These are phyloP conservation scores for Claviceps sp. DNA, from an alignment of 2,329 filamentous ascomycete genomes.

Conservation along the genomic window DNA sequence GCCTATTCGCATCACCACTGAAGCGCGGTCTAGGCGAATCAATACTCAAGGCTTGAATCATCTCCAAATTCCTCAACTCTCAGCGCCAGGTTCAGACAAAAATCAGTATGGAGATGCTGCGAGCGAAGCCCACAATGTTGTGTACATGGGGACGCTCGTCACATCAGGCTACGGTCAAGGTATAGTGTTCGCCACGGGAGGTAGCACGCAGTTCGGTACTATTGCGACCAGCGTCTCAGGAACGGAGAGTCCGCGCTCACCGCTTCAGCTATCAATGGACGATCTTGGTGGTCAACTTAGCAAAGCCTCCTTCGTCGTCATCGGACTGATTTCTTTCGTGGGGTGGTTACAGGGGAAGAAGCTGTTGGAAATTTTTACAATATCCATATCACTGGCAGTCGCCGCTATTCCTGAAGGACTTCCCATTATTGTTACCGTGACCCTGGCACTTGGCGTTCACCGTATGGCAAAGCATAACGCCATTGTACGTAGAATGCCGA, in stretches of 20 bases:
- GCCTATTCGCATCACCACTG: constrained; percentile 65
- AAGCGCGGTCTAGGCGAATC: constrained; percentile 31
- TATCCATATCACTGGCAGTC: constrained; percentile 90
- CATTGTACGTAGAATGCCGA: constrained; percentile 89
- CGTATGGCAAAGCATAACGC: constrained; percentile 92
- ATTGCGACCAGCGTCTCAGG: constrained; percentile 90
- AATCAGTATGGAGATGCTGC: constrained; percentile 43
- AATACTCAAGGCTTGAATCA: constrained; percentile 17
- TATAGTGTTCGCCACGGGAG: constrained; percentile 92
- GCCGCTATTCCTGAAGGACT: constrained; percentile 92
- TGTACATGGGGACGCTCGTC: constrained; percentile 95
- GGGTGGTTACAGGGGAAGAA: constrained; percentile 83
- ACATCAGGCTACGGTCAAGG: constrained; percentile 92
- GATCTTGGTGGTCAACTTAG: constrained; percentile 90
- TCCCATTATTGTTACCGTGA: constrained; percentile 96
- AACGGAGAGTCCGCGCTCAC: constrained; percentile 89
- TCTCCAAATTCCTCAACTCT: constrained; percentile 20
- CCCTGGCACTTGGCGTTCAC: constrained; percentile 83
- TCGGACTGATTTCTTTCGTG: constrained; percentile 81
- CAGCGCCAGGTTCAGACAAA: constrained; percentile 31
- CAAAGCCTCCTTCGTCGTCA: constrained; percentile 92
- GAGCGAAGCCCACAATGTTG: constrained; percentile 76
- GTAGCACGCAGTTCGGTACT: constrained; percentile 86
- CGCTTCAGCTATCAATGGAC: constrained; percentile 92
- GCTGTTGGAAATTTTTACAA: constrained; percentile 89